phyloP scores from a whole-genome alignment of 2,329 filamentous ascomycete species.

The Diaporthe amygdali region DNA sequence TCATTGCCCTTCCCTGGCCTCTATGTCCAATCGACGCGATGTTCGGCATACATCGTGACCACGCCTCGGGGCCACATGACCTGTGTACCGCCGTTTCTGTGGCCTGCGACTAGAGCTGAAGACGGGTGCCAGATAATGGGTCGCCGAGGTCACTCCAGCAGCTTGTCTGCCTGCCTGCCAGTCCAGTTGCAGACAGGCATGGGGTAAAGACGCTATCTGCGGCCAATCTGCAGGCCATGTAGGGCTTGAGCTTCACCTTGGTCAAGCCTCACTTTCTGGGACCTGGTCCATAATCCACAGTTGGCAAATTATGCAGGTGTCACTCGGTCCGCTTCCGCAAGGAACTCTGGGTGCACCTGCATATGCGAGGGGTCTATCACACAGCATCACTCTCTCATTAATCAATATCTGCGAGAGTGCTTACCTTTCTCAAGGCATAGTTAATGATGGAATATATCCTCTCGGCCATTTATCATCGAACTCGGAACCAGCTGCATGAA shows the following conservation, averaged over 20 bases:
- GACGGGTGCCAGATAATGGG: slow-evolving; percentile 2
- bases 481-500: neutral
- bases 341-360: slow-evolving; percentile 20
- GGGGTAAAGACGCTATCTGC: slow-evolving; percentile 18
- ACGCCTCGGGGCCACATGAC: slow-evolving; percentile 24
- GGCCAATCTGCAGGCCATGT: slow-evolving; percentile 19
- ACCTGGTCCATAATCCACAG: slow-evolving; percentile 14
- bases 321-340: slow-evolving; percentile 26
- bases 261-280: slow-evolving; percentile 20
- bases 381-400: slow-evolving; percentile 16
- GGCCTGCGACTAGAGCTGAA: slow-evolving; percentile 18
- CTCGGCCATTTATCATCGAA: neutral
- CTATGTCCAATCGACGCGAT: slow-evolving; percentile 23
- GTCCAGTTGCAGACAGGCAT: slow-evolving; percentile 5
- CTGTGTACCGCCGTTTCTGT: slow-evolving; percentile 20
- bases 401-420: neutral
- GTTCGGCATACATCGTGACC: slow-evolving; percentile 24
- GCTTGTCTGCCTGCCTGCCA: neutral
- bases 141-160: slow-evolving; percentile 15
- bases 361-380: slow-evolving; percentile 24
- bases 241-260: neutral
- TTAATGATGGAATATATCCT: neutral
- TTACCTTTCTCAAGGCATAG: neutral
- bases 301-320: slow-evolving; percentile 26
- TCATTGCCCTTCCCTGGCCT: slow-evolving; percentile 15